Percentiles rank a stretch among this genome's conserved stretches.
phyloP scores from a whole-genome alignment of 2,329 filamentous ascomycete species.

The Penicillium sp. region DNA sequence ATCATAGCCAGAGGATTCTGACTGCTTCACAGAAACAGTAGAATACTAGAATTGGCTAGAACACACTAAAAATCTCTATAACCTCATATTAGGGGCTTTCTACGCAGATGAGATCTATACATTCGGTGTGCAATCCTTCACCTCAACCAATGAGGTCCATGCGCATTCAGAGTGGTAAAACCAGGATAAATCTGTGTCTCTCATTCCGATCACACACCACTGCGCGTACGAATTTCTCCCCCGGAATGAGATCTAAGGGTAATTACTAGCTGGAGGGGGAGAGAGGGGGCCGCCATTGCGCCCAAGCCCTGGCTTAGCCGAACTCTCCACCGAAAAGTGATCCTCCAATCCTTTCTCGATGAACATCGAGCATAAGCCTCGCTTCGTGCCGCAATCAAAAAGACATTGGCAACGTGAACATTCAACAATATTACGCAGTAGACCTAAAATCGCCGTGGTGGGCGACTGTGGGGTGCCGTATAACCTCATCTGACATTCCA shows the following conservation, averaged over 20 bases:
- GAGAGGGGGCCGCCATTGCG: neutral
- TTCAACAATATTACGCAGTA: too few relatives aligned
- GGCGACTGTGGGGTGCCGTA: neutral
- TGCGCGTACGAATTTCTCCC: neutral
- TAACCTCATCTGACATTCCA: constrained; percentile 1
- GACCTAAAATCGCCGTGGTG: neutral
- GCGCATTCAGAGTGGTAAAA: neutral
- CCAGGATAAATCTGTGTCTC: neutral
- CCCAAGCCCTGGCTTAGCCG: constrained; percentile 11
- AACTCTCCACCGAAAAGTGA: neutral
- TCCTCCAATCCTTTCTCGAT: too few relatives aligned
- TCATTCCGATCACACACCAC: constrained; percentile 1
- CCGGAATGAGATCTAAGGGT: constrained; percentile 1
- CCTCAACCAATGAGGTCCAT: neutral
- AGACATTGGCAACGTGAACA: too few relatives aligned
- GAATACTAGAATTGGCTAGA: too few relatives aligned
- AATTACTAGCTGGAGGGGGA: neutral
- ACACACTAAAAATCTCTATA: neutral
- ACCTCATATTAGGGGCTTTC: neutral
- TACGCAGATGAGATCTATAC: neutral
- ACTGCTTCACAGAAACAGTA: too few relatives aligned
- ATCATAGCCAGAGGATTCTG: too few relatives aligned
- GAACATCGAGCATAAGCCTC: too few relatives aligned
- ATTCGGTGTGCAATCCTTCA: neutral
- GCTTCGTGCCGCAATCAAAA: too few relatives aligned